Evolutionary conservation across 345 rosid genomes (phyloP).

Genomic region (Raphanus sativus): DNA sequence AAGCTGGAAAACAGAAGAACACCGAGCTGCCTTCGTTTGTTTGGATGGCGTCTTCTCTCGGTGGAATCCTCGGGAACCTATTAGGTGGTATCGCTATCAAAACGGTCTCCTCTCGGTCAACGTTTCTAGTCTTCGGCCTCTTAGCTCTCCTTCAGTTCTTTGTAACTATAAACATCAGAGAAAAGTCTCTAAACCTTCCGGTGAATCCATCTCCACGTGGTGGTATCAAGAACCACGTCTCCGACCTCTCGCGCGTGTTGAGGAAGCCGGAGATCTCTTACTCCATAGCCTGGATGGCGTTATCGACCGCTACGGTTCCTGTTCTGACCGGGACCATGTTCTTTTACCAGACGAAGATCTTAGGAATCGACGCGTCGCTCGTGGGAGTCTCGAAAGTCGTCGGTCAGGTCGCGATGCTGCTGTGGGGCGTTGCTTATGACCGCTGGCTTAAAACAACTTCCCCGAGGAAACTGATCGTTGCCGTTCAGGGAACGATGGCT

Average conservation of each 20-base stretch:
- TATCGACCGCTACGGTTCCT: constrained; percentile 73
- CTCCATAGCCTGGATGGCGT: constrained; percentile 73
- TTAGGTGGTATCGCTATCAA: constrained; percentile 67
- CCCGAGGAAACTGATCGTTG: constrained; percentile 64
- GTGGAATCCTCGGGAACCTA: constrained; percentile 88
- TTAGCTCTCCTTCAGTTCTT: constrained; percentile 58
- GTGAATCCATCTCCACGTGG: constrained; percentile 32
- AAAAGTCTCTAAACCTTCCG: constrained; percentile 68
- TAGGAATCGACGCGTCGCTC: constrained; percentile 56
- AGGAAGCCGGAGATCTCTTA: constrained; percentile 62
- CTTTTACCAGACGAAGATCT: constrained; percentile 77
- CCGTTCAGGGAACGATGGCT: constrained; percentile 65
- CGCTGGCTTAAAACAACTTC: constrained; percentile 51
- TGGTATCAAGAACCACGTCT: constrained; percentile 64
- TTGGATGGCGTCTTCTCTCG: constrained; percentile 74
- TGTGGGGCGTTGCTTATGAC: constrained; percentile 74
- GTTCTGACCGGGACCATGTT: constrained; percentile 88
- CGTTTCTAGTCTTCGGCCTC: constrained; percentile 61
- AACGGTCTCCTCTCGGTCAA: constrained; percentile 46
- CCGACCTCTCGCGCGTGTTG: constrained; percentile 55
- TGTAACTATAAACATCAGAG: constrained; percentile 52
- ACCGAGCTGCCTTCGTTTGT: constrained; percentile 75
- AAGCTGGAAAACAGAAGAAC: constrained; percentile 49
- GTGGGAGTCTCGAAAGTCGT: constrained; percentile 81
- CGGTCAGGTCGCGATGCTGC: constrained; percentile 77